Evolutionary conservation across 352 stramenopile genomes (phyloP), one percentile per base, ranked within the genome.

Genomic region (Pythium sp.): DNA sequence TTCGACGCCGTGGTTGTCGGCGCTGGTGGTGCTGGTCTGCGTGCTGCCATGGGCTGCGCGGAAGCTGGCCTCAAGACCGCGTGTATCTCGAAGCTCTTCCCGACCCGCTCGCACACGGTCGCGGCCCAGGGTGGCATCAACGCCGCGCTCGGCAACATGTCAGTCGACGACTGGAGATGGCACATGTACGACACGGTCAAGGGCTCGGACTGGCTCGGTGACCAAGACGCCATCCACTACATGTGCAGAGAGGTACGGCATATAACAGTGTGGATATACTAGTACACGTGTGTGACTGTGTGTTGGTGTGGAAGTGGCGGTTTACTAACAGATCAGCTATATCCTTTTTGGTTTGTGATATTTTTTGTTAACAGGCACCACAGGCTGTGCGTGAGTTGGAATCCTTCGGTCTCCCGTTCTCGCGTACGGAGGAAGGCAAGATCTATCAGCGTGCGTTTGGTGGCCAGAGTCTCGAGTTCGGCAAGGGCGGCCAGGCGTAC

Each of bases 161-260:
- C 82, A 24, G 72, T 89, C 62, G 97, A 99, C 79, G 97, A 99
- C 81, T 99, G 97, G 97, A 68, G 95, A 65, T 98, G 93, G 93
- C 93, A 98, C 80, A 94, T 95, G 81, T 99, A 99, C 79, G 97
- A 99, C 83, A 99, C 97, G 20, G 96, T 99, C 20, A 99, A 99
- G 78, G 97, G 97, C 41, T 91, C 72, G 28, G 97, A 99, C 73
- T 99, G 95, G 95, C 84, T 99, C 3, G 97, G 97, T 51, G 97
- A 99, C 82, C 97, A 99, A 81, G 97, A 99, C 80, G 94, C 96
- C 62, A 99, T 99, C 75, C 96, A 99, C 76, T 99, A 99, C 89
- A 99, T 99, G 97, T 98, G 94, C 78, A 80, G 92, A 59, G 96
- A 99, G 71, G 73, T 79, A 36, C 30, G 67, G 15, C 14, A 49